Conservation (phyloP, 2,329 filamentous ascomycete species). For the Cercospora sp. region DNA sequence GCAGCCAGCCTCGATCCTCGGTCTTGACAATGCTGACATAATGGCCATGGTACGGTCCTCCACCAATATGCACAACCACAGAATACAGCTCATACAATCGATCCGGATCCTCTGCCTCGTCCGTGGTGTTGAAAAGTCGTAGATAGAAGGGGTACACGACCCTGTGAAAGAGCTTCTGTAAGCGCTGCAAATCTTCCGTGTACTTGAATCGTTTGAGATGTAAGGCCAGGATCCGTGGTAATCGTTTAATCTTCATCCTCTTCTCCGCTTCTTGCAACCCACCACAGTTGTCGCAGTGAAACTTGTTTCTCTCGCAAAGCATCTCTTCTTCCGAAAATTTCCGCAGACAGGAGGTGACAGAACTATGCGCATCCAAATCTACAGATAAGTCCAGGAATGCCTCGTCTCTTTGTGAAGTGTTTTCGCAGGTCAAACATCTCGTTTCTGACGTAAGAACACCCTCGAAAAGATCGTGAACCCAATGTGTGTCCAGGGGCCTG, state of each 20-base stretch:
- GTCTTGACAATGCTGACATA: conserved; percentile 99
- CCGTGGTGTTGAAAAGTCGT: conserved; percentile 94
- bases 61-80: conserved; percentile 94
- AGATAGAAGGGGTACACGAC: conserved; percentile 97
- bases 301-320: conserved; percentile 97
- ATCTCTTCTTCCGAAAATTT: conserved; percentile 99
- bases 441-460: conserved; percentile 94
- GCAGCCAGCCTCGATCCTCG: conserved; percentile 87
- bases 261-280: conserved; percentile 97
- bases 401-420: conserved; percentile 90
- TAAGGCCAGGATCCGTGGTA: conserved; percentile 86
- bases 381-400: conserved; percentile 95
- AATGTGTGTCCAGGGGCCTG: conserved; percentile 53
- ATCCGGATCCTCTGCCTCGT: conserved; percentile 91
- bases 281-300: conserved; percentile 96
- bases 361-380: conserved; percentile 91
- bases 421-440: conserved; percentile 93
- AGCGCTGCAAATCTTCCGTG: conserved; percentile 86
- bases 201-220: conserved; percentile 99
- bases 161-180: conserved; percentile 95
- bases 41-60: conserved; percentile 94
- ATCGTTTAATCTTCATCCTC: conserved; percentile 96
- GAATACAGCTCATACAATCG: conserved; percentile 94
- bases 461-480: conserved; percentile 98
- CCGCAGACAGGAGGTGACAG: conserved; percentile 88